Base-by-base conservation (phyloP, 495 filamentous ascomycete genomes). In the Xylaria venustula region DNA sequence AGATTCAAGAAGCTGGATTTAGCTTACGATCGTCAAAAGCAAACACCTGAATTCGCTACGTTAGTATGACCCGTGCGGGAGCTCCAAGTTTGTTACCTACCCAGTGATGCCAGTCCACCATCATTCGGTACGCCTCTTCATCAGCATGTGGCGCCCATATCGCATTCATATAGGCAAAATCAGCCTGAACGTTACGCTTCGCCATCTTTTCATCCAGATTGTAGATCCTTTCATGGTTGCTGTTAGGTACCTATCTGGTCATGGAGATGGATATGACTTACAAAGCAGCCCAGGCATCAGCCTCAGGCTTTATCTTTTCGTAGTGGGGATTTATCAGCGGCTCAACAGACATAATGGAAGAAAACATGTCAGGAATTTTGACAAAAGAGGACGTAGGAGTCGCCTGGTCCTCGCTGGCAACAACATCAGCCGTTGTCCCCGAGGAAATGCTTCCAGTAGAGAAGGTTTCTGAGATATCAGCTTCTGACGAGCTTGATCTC, bases 71-170 rank as follows among this genome's bases (percentile, higher is more conserved):
- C 20, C 15, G 19, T 34, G 22, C 17, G 14, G 5, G 15, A 5
- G 2, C 15, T 2, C 32, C 4, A 36, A 20, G 36, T 1, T 9
- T 17, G 20, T 36, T 12, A 22, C 53, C 20, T 45, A 55, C 53
- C 55, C 55, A 58, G 23, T 48, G 26, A 58, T 49, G n/a, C 55
- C 55, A 58, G 20, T 58, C 55, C 11, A 58, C 22, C 44, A 49
- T 40, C 42, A 49, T 50, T 9, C 55, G 55, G 11, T 9, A 41
- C 2, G 44, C 55, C 3, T 58, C 55, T 17, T 36, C 55, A 4
- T 58, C 40, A 1, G 44, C 44, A 6, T 41, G 19, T 14, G 55
- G 55, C 9, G 55, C 44, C 42, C 44, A 58, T 15, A 58, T 37
- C 0, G 44, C 19, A 37, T 17, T 40, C 17, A 58, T 15, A 7